These are phyloP conservation scores for Limonium bicolor DNA, from an alignment of 148 eudicot species.

Conservation along the genomic window DNA sequence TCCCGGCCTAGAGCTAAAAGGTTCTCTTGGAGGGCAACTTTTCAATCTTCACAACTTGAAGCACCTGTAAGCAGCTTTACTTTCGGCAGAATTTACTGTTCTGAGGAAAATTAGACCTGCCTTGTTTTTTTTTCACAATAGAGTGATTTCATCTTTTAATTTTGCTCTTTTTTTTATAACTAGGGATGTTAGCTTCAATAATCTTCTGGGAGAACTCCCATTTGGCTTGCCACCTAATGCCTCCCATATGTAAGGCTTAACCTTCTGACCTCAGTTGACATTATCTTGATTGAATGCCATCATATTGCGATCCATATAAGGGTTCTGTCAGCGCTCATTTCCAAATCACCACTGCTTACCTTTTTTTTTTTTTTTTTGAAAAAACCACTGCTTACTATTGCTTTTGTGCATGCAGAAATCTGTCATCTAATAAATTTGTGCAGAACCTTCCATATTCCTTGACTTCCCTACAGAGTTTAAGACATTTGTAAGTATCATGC, in stretches of 20 bases:
- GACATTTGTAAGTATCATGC: constrained; percentile 58
- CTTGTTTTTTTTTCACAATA: no score
- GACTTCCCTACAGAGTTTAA: constrained; percentile 35
- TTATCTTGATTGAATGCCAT: background rate
- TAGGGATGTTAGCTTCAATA: constrained; percentile 72
- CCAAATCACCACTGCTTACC: no score
- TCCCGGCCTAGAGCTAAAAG: constrained; percentile 43
- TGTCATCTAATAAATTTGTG: constrained; percentile 53
- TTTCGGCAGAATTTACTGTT: no score
- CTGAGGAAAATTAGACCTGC: no score
- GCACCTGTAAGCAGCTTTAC: constrained; percentile 34
- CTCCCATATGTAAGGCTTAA: constrained; percentile 54
- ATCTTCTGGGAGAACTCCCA: constrained; percentile 59
- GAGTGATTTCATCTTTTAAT: no score
- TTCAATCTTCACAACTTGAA: constrained; percentile 43
- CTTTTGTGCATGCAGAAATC: constrained; percentile 38
- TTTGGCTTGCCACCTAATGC: constrained; percentile 54
- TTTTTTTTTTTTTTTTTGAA: no score
- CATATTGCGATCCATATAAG: background rate
- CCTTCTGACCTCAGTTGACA: background rate
- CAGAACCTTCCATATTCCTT: constrained; percentile 53
- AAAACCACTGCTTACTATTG: no score
- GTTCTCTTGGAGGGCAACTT: constrained; percentile 46
- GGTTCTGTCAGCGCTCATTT: background rate
- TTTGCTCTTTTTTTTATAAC: constrained; percentile 1